A percentile compares a stretch with the other conserved stretches of the same genome.
phyloP scores from a whole-genome alignment of 805 yeast species.

The Wickerhamomyces ciferrii region DNA sequence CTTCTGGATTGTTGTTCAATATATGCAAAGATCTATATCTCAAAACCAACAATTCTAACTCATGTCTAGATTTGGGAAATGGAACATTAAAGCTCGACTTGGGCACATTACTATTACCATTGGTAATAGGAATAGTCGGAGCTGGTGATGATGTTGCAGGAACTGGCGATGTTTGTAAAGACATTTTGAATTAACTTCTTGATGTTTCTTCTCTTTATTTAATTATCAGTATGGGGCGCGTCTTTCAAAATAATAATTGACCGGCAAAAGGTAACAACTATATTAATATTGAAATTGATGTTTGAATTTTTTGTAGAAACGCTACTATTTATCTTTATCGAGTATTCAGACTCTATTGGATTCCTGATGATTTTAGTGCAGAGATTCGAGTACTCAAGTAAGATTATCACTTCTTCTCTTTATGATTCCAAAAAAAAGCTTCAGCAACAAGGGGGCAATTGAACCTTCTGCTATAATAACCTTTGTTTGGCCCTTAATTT shows the following conservation, averaged over 20 bases:
- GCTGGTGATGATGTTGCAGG: not conserved
- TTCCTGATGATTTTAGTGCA: too few species aligned
- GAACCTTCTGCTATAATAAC: constrained; percentile 69
- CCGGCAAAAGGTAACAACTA: too few species aligned
- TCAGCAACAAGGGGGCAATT: constrained; percentile 33
- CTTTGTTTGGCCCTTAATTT: too few species aligned
- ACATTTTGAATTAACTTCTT: not conserved
- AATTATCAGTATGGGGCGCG: constrained; percentile 28
- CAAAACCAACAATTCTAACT: constrained; percentile 12
- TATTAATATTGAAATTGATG: too few species aligned
- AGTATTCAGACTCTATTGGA: too few species aligned
- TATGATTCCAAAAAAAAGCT: too few species aligned
- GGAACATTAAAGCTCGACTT: not conserved
- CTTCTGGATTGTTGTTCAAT: constrained; percentile 17
- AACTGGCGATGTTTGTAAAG: not conserved
- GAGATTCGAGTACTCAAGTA: too few species aligned
- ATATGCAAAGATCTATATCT: constrained; percentile 14
- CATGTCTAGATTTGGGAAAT: constrained; percentile 6
- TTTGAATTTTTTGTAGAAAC: too few species aligned
- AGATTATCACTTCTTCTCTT: too few species aligned
- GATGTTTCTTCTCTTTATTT: not conserved
- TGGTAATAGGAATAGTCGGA: not conserved
- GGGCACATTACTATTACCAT: not conserved
- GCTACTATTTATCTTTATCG: too few species aligned
- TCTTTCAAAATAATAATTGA: too few species aligned